These are phyloP conservation scores for Aspergillus haitiensis DNA, from an alignment of 495 filamentous ascomycete species.

Conservation along the genomic window DNA sequence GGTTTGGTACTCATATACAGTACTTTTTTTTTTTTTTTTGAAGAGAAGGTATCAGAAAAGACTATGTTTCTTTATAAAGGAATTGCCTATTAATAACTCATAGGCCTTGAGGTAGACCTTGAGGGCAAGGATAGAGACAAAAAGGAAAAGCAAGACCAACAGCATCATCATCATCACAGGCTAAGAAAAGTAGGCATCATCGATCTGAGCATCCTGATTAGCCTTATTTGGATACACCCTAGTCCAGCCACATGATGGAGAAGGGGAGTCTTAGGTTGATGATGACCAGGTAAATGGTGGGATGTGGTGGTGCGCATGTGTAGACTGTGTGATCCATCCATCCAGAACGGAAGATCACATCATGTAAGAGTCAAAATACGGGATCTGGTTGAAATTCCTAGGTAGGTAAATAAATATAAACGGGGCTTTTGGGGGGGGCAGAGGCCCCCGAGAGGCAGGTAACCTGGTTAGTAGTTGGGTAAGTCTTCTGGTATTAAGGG, in stretches of 20 bases:
- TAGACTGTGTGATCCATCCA: neutral
- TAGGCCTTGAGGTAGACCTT: neutral
- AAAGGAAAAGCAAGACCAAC: neutral
- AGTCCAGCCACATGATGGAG: neutral
- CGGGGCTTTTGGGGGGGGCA: neutral
- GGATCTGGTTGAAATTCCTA: no score
- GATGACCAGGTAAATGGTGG: slow-evolving; percentile 2
- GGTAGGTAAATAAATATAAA: neutral
- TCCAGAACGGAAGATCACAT: slow-evolving; percentile 6
- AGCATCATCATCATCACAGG: neutral
- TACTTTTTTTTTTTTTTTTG: neutral
- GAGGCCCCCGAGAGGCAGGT: no score
- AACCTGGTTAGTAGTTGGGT: no score
- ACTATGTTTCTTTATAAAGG: no score
- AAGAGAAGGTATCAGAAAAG: no score
- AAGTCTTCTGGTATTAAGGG: neutral
- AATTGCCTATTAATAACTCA: neutral
- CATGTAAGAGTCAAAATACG: slow-evolving; percentile 2
- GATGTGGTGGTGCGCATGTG: neutral
- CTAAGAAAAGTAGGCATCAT: neutral
- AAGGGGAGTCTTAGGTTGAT: neutral
- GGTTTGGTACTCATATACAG: neutral
- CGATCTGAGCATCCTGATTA: neutral
- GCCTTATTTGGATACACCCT: neutral
- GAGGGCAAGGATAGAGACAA: no score